phyloP scores from a whole-genome alignment of 768 basidiomycete species.

The Postia placenta region DNA sequence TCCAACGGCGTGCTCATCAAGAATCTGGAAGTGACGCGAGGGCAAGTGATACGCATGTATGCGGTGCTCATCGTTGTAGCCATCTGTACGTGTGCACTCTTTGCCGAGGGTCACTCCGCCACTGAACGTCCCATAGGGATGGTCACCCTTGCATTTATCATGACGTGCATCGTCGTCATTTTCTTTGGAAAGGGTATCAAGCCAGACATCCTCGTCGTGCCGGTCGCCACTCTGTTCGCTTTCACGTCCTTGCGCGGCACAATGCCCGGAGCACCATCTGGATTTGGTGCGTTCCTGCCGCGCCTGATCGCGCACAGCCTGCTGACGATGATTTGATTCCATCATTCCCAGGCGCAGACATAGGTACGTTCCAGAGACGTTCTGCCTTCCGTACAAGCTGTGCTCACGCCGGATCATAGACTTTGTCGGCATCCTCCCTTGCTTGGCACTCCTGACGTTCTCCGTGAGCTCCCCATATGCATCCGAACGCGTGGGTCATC shows the following conservation, averaged over 20 bases:
- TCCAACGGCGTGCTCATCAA: constrained; percentile 5
- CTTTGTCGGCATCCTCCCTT: constrained; percentile 12
- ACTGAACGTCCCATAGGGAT: constrained; percentile 4
- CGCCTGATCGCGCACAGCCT: not conserved
- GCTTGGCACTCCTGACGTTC: constrained; percentile 11
- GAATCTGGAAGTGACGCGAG: constrained; percentile 11
- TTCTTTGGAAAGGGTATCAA: constrained; percentile 16
- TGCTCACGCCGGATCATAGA: not conserved
- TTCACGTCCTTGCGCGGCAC: constrained; percentile 21
- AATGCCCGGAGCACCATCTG: constrained; percentile 19
- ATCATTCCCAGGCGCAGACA: constrained; percentile 4
- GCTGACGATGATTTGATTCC: too few species aligned
- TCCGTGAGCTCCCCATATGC: constrained; percentile 6
- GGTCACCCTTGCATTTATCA: constrained; percentile 11
- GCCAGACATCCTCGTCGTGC: constrained; percentile 17
- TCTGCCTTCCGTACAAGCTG: not conserved
- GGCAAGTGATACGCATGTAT: constrained; percentile 10
- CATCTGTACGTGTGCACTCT: constrained; percentile 7
- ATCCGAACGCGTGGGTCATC: too few species aligned
- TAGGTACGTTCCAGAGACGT: not conserved
- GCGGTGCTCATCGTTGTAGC: constrained; percentile 10
- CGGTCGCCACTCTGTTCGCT: constrained; percentile 22
- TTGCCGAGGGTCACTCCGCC: not conserved
- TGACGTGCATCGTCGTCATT: constrained; percentile 11
- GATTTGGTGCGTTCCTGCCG: constrained; percentile 17